Conservation (phyloP, 2,329 filamentous ascomycete species). For the Fusarium tanahbumbuense region DNA sequence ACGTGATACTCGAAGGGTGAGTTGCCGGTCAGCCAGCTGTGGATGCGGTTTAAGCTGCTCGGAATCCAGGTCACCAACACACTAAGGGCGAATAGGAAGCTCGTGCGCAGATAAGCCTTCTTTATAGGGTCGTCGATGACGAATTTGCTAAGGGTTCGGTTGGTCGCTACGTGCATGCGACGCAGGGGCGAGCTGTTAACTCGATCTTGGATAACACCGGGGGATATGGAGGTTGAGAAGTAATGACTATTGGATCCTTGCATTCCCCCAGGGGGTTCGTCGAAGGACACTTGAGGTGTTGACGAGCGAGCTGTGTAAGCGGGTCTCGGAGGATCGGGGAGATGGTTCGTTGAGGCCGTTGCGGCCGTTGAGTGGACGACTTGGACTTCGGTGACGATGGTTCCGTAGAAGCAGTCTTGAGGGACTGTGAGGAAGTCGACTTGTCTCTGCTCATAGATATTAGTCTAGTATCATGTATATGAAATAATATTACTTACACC, state of each 20-base stretch:
- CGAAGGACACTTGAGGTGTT: constrained; percentile 41
- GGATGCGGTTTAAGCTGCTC: constrained; percentile 79
- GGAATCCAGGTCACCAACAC: constrained; percentile 72
- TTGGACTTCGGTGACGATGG: constrained; percentile 65
- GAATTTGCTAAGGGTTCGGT: constrained; percentile 53
- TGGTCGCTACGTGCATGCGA: constrained; percentile 34
- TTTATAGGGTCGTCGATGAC: constrained; percentile 65
- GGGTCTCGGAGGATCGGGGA: constrained; percentile 42
- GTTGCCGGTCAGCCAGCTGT: constrained; percentile 67
- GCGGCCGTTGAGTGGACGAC: constrained; percentile 52
- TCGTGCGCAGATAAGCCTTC: constrained; percentile 69
- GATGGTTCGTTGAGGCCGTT: constrained; percentile 39
- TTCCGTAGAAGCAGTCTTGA: constrained; percentile 58
- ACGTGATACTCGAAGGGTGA: constrained; percentile 75
- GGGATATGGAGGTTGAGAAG: constrained; percentile 51
- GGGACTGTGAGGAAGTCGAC: constrained; percentile 43
- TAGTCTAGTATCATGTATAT: background rate
- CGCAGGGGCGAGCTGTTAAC: constrained; percentile 25
- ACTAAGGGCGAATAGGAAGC: constrained; percentile 70
- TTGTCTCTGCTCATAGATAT: constrained; percentile 32
- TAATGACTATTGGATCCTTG: constrained; percentile 47
- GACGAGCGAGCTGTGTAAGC: constrained; percentile 29
- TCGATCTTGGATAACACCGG: constrained; percentile 9
- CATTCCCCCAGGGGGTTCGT: constrained; percentile 23
- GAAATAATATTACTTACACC: background rate